Percentiles rank a stretch among this genome's conserved stretches.
These are phyloP conservation scores for Huntiella moniliformis DNA, from an alignment of 2,329 filamentous ascomycete genomes.

Conservation along the genomic window DNA sequence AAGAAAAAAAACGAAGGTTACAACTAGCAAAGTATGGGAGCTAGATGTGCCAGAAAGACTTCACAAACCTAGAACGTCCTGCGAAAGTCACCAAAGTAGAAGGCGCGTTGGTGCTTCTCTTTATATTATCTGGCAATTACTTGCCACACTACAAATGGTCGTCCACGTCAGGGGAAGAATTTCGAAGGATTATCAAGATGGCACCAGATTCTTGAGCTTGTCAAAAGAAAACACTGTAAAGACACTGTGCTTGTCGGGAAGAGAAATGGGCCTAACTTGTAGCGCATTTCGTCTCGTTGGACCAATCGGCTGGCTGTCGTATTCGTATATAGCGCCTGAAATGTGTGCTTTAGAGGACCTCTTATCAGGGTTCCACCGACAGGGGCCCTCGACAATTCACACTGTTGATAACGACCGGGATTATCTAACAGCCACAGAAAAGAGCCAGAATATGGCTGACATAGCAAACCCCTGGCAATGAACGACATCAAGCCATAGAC, in stretches of 20 bases:
- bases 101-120: not conserved
- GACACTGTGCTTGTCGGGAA: not conserved
- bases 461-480: not conserved
- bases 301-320: constrained; percentile 5
- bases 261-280: not conserved
- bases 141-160: too few species aligned
- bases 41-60: too few species aligned
- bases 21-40: too few species aligned
- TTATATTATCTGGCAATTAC: constrained; percentile 5
- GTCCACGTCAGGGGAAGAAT: not conserved
- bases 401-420: constrained; percentile 3
- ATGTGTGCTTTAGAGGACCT: not conserved
- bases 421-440: constrained; percentile 3
- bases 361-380: not conserved
- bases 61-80: too few species aligned
- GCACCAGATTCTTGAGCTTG: not conserved
- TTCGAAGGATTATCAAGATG: constrained; percentile 4
- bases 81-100: not conserved
- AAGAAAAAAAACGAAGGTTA: too few species aligned
- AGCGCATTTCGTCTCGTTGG: not conserved
- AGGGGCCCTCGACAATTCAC: not conserved
- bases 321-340: constrained; percentile 12
- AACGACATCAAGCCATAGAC: constrained; percentile 1
- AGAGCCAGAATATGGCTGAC: constrained; percentile 12
- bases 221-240: not conserved